Evolutionary conservation across 345 rosid species (phyloP), one percentile per base, ranked within the genome.

Genomic region (Mercurialis annua): DNA sequence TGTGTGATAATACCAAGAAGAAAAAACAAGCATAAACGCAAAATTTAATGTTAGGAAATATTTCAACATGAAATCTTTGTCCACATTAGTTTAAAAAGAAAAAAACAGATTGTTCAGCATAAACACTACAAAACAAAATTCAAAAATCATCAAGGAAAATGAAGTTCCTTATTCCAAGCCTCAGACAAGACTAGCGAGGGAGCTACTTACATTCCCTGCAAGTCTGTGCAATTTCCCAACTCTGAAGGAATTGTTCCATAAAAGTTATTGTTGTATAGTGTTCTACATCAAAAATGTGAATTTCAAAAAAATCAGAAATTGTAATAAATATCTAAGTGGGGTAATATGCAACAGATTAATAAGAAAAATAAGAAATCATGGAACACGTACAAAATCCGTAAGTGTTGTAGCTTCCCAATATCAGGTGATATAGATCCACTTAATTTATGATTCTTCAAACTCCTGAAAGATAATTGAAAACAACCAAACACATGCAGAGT

Each of bases 161-260:
- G 27, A 3, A 58, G 54, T n/a, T 36, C 21, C 44, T 55, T 1
- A 29, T 31, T 42, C 21, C 61, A 26, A 18, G n/a, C 61, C 20
- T 59, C 57, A 56, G 69, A 18, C 18, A 49, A 65, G n/a, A 48
- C 53, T 50, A 12, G n/a, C 38, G 72, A 26, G 18, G 53, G 21
- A 24, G 43, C 43, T 31, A 65, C 95, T 89, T 81, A 93, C 98
- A 93, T 26, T 74, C 68, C 88, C 72, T 77, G 86, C 84, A 91
- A 81, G 75, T 81, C 87, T 2, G 95, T 79, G 82, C 98, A 93
- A 81, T 90, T 90, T 59, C 91, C 87, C 84, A 90, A 75, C 71
- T 84, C 87, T n/a, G 85, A 74, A 78, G 97, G 97, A 72, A 94
- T 94, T 69, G 85, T 33, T 72, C 88, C 95, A 81, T 89, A 94